Base-by-base conservation (phyloP, 2,329 filamentous ascomycete species). In the Trichoderma sp. region DNA sequence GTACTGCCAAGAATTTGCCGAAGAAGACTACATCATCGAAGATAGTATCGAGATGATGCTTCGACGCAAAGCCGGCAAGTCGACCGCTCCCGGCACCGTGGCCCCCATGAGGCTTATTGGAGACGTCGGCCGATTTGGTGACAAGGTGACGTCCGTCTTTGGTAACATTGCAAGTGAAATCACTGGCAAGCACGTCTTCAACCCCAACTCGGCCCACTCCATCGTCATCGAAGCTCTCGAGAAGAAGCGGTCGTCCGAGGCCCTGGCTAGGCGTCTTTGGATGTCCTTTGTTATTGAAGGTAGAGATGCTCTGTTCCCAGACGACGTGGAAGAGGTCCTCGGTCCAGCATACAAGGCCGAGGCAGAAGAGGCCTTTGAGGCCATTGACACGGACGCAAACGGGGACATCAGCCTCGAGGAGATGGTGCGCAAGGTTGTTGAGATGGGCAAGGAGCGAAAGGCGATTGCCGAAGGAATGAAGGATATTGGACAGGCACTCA, bases 271-370 rank as follows among this genome's bases (percentile, higher is more conserved):
- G 72, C 91, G 95, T 74, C 90, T 98, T 70, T 98, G 95, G 95
- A 97, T 97, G 92, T 97, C 94, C 1, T 97, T 97, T 76, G 95
- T 97, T 1, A 88, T 95, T 4, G 94, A 98, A 79, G 93, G 93
- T 73, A 89, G 89, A 68, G 92, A 97, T 48, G 83, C 90, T 0
- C 84, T 99, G 9, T 92, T 87, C 72, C 79, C 86, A 9, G 93
- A 97, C 5, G 95, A 99, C 76, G 86, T 99, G 42, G 77, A 89
- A 34, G 94, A 98, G 77, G 94, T 98, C 10, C 89, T 99, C 68
- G 94, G 94, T 2, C 81, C 86, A 0, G 86, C 87, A 6, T 89
- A 91, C 73, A 87, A 88, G 70, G 83, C 87, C 0, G 92, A 97
- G 70, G 95, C 95, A 2, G 91, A 95, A 68, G 93, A 97, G 78